Evolutionary conservation across 805 yeast genomes (phyloP).

Genomic region (Pichia kluyveri): DNA sequence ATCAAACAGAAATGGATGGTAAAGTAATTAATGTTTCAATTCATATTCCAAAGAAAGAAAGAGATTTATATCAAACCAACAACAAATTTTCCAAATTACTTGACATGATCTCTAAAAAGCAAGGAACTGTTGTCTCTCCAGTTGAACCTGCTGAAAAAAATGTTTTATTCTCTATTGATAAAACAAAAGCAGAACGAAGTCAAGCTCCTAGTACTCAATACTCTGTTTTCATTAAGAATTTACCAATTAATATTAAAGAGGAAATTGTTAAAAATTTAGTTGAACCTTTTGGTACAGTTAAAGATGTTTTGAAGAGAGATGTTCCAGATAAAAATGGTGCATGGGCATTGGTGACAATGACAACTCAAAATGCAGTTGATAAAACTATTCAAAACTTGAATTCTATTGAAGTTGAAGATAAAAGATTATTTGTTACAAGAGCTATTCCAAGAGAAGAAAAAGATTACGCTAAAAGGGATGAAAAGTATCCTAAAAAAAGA

Average conservation of each 20-base stretch:
- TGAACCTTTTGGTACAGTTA: conserved; percentile 25
- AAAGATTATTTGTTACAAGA: conserved; percentile 22
- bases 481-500: conserved; percentile 14
- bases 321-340: conserved; percentile 23
- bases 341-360: conserved; percentile 26
- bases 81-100: neutral
- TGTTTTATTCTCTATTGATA: no score
- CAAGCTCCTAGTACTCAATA: conserved; percentile 15
- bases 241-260: conserved; percentile 22
- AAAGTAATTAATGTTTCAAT: conserved; percentile 20
- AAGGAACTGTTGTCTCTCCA: no score
- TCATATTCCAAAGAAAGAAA: conserved; percentile 22
- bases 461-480: conserved; percentile 15
- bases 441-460: conserved; percentile 28
- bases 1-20: conserved; percentile 18
- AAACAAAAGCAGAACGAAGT: neutral
- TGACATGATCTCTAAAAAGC: neutral
- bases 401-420: conserved; percentile 21
- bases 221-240: conserved; percentile 24
- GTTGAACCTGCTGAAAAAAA: no score
- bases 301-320: conserved; percentile 18
- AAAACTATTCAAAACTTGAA: conserved; percentile 20
- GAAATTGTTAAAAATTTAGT: conserved; percentile 18
- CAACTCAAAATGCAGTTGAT: conserved; percentile 19
- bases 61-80: conserved; percentile 11